Evolutionary conservation across 192 early-diverging fungal species (phyloP).

Genomic region (Rhizophagus sp.): DNA sequence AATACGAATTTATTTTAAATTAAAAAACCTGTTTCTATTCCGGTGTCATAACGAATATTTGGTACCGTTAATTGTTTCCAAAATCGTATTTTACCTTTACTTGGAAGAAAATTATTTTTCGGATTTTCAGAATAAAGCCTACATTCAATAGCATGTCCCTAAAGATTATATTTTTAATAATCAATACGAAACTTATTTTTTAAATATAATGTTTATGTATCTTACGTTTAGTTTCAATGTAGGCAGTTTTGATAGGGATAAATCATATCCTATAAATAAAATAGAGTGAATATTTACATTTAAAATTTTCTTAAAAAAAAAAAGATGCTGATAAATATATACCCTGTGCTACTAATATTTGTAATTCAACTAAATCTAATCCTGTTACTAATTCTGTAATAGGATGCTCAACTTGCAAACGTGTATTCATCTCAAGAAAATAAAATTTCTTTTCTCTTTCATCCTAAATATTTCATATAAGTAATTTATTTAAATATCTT

Average conservation of each 20-base stretch:
- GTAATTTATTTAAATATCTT: too few species aligned
- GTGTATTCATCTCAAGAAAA: conserved; percentile 83
- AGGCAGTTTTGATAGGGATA: conserved; percentile 25
- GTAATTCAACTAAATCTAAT: conserved; percentile 90
- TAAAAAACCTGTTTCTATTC: conserved; percentile 50
- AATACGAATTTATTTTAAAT: neutral
- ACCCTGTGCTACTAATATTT: conserved; percentile 78
- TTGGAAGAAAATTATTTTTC: conserved; percentile 87
- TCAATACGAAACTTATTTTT: conserved; percentile 48
- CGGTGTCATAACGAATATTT: conserved; percentile 86
- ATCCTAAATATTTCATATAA: conserved; percentile 25
- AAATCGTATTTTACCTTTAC: conserved; percentile 68
- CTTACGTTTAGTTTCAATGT: conserved; percentile 63
- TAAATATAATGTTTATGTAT: conserved; percentile 23
- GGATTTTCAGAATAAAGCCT: conserved; percentile 98
- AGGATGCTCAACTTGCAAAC: conserved; percentile 79
- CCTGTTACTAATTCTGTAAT: conserved; percentile 81
- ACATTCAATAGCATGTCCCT: conserved; percentile 93
- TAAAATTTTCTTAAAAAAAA: neutral
- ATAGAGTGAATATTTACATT: neutral
- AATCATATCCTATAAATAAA: conserved; percentile 9
- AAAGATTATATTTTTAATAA: conserved; percentile 41
- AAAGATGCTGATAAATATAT: neutral
- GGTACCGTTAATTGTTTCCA: conserved; percentile 64
- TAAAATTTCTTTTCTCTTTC: conserved; percentile 72